These are phyloP conservation scores for Cubamyces sp. DNA, from an alignment of 768 basidiomycete species.

Conservation along the genomic window DNA sequence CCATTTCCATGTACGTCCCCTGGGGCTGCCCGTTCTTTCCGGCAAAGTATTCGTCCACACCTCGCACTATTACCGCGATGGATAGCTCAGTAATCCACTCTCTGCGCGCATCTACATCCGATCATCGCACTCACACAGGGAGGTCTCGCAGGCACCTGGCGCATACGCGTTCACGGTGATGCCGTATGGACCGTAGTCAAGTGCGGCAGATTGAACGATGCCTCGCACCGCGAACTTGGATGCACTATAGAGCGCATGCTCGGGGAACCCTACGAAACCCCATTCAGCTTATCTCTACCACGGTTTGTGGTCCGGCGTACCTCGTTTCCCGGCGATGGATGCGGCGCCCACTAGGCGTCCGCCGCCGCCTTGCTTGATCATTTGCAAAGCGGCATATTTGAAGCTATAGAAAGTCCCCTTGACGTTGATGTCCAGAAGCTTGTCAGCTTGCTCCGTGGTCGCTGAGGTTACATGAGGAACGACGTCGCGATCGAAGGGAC, in stretches of 20 bases:
- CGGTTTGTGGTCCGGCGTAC: neutral
- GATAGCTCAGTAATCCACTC: neutral
- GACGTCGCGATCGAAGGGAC: neutral
- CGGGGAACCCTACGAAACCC: constrained; percentile 8
- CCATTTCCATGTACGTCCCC: constrained; percentile 20
- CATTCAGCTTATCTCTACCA: too few species aligned
- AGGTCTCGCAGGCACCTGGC: constrained; percentile 30
- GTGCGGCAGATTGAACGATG: constrained; percentile 30
- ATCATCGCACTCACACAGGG: constrained; percentile 12
- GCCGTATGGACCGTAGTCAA: constrained; percentile 28
- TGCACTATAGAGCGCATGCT: constrained; percentile 27
- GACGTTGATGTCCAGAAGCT: constrained; percentile 36
- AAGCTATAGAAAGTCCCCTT: constrained; percentile 43
- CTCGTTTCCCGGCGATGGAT: constrained; percentile 24
- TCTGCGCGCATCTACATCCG: too few species aligned
- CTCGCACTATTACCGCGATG: constrained; percentile 1
- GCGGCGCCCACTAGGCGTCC: constrained; percentile 43
- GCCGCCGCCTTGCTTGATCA: constrained; percentile 44
- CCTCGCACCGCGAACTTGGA: constrained; percentile 35
- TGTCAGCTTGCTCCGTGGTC: constrained; percentile 33
- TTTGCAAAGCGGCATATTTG: constrained; percentile 43
- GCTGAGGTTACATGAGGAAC: neutral
- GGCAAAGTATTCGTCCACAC: constrained; percentile 26
- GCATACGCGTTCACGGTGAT: constrained; percentile 37
- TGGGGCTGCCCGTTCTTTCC: constrained; percentile 14